These are phyloP conservation scores for Colletotrichum tofieldiae DNA, from an alignment of 2,329 filamentous ascomycete genomes.

Conservation along the genomic window DNA sequence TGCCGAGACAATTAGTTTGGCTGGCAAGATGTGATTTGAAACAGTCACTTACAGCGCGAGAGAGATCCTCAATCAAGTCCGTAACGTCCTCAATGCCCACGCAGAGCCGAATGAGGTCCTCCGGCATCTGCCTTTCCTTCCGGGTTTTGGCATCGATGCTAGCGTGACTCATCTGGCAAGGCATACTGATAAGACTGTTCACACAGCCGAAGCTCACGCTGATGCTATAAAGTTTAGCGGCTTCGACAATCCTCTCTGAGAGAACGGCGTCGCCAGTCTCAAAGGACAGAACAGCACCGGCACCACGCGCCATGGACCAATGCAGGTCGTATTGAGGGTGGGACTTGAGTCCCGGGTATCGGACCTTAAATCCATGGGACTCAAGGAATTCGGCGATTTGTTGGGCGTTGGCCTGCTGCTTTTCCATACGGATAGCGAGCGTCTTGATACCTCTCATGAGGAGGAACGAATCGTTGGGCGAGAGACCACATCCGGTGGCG, in stretches of 20 bases:
- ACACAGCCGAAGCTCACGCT: slow-evolving; percentile 98
- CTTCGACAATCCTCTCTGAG: slow-evolving; percentile 95
- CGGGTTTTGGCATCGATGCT: slow-evolving; percentile 97
- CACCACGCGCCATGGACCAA: slow-evolving; percentile 94
- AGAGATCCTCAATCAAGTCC: slow-evolving; percentile 94
- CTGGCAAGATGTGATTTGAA: not conserved
- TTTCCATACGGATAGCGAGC: slow-evolving; percentile 97
- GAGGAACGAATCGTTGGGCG: slow-evolving; percentile 96
- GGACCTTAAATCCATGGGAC: slow-evolving; percentile 90
- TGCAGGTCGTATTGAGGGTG: slow-evolving; percentile 98
- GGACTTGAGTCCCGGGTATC: slow-evolving; percentile 93
- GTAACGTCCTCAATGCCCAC: slow-evolving; percentile 95
- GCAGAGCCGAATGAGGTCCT: slow-evolving; percentile 95
- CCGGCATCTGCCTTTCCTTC: slow-evolving; percentile 90
- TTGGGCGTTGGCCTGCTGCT: slow-evolving; percentile 94
- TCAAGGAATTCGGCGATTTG: slow-evolving; percentile 94
- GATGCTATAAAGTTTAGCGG: slow-evolving; percentile 92
- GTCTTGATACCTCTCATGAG: slow-evolving; percentile 97
- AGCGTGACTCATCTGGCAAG: slow-evolving; percentile 99
- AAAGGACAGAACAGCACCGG: slow-evolving; percentile 94
- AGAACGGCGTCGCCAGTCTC: slow-evolving; percentile 90
- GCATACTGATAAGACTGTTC: slow-evolving; percentile 99
- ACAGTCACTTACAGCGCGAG: slow-evolving; percentile 82
- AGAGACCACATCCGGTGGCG: slow-evolving; percentile 91
- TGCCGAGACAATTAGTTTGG: slow-evolving; percentile 55